Percentiles rank a stretch among this genome's conserved stretches.
These are phyloP conservation scores for Trichophyton mentagrophytes DNA, from an alignment of 2,329 filamentous ascomycete genomes.

Conservation along the genomic window DNA sequence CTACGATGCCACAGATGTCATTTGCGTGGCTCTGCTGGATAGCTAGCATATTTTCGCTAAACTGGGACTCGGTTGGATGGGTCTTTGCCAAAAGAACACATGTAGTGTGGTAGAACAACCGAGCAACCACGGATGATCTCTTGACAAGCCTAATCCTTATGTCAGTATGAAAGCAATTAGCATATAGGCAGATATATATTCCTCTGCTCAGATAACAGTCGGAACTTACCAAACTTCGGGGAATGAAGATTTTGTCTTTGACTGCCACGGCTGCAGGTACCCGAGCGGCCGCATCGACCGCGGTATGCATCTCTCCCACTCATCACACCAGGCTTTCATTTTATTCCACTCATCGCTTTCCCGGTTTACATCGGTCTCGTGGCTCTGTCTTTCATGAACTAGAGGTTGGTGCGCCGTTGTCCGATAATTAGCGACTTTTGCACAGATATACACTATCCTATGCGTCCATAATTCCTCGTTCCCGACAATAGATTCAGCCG, in stretches of 20 bases:
- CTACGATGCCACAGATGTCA: constrained; percentile 79
- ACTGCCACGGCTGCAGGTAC: constrained; percentile 57
- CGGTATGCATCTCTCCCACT: constrained; percentile 68
- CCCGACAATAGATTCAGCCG: constrained; percentile 41
- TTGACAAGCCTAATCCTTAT: constrained; percentile 56
- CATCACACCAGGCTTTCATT: constrained; percentile 68
- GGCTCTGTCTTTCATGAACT: constrained; percentile 42
- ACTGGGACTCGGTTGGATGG: constrained; percentile 54
- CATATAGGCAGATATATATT: not conserved
- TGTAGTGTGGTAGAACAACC: constrained; percentile 79
- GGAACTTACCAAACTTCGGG: constrained; percentile 66
- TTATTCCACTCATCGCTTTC: constrained; percentile 64
- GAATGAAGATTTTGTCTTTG: constrained; percentile 58
- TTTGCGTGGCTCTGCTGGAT: constrained; percentile 63
- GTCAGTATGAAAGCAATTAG: constrained; percentile 6
- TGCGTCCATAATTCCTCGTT: constrained; percentile 79
- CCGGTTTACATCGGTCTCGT: constrained; percentile 51
- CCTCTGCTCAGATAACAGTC: not conserved
- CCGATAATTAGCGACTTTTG: constrained; percentile 75
- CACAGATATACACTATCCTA: constrained; percentile 75
- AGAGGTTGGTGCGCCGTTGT: constrained; percentile 53
- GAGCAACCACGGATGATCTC: constrained; percentile 64
- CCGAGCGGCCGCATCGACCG: constrained; percentile 78
- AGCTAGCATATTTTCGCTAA: constrained; percentile 53
- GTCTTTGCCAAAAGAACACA: constrained; percentile 69